Percentiles rank a stretch among this genome's conserved stretches.
These are phyloP conservation scores for Polychytrium aggregatum DNA, from an alignment of 192 early-diverging fungal genomes.

Conservation along the genomic window DNA sequence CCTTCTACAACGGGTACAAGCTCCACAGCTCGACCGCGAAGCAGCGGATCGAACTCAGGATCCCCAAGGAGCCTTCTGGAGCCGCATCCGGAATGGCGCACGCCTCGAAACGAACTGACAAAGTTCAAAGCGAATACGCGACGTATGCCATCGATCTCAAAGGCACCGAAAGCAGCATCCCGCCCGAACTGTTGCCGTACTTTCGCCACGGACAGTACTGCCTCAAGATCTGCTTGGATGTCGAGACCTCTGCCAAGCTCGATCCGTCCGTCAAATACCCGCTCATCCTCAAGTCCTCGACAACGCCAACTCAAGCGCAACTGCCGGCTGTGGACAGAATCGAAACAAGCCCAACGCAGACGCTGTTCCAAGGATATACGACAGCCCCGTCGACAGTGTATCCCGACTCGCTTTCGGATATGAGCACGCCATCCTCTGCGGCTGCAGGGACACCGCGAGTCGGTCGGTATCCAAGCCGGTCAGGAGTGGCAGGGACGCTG, in stretches of 20 bases:
- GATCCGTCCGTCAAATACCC: conserved; percentile 13
- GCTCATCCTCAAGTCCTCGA: conserved; percentile 39
- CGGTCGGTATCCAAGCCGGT: no score
- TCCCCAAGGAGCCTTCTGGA: conserved; percentile 10
- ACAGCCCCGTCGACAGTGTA: no score
- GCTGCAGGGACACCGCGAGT: no score
- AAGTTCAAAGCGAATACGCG: neutral
- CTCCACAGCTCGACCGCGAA: conserved; percentile 25
- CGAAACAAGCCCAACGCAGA: no score
- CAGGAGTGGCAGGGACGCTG: no score
- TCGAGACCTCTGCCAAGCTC: conserved; percentile 18
- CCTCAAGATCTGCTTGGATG: conserved; percentile 33
- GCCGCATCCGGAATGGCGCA: neutral
- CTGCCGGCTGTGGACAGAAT: no score
- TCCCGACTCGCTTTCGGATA: no score
- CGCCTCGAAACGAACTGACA: no score
- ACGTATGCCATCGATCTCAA: neutral
- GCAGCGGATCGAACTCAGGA: conserved; percentile 25
- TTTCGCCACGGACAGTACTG: conserved; percentile 41
- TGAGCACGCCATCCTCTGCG: no score
- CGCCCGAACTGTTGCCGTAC: conserved; percentile 13
- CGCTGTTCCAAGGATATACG: no score
- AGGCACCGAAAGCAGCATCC: no score
- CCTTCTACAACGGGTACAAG: conserved; percentile 53
- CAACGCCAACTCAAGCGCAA: no score